Conservation (phyloP, 202 grass and related monocot genomes). For the Musa balbisiana region DNA sequence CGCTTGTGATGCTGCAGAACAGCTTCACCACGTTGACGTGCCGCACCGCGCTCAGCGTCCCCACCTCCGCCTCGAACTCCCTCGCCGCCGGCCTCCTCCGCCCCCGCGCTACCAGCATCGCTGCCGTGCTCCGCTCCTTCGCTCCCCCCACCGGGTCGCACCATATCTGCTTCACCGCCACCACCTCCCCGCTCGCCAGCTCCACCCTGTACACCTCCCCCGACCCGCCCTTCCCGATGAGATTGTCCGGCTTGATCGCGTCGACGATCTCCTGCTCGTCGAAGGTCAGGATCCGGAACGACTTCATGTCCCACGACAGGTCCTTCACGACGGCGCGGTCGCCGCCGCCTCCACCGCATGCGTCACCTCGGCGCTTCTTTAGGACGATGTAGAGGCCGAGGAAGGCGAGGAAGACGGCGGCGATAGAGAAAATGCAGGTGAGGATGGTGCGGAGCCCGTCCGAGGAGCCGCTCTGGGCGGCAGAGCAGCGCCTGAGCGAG, state of each 20-base stretch:
- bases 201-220: neutral
- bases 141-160: no score
- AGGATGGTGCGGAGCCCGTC: neutral
- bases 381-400: neutral
- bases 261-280: constrained; percentile 7
- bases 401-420: neutral
- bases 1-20: constrained; percentile 70
- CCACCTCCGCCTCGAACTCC: constrained; percentile 86
- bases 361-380: neutral
- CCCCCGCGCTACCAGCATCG: constrained; percentile 29
- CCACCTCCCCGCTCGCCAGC: neutral
- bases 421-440: neutral
- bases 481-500: neutral
- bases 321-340: neutral
- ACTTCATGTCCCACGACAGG: neutral
- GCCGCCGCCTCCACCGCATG: neutral
- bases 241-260: neutral
- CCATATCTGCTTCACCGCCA: neutral
- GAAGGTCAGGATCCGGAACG: neutral
- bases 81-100: constrained; percentile 36
- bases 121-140: neutral
- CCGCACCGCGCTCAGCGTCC: constrained; percentile 64
- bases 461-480: neutral
- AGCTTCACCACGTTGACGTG: constrained; percentile 94
- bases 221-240: constrained; percentile 8